A percentile compares a stretch with the other conserved stretches of the same genome.
phyloP scores from a whole-genome alignment of 148 eudicot species.

The Polygonum aviculare region DNA sequence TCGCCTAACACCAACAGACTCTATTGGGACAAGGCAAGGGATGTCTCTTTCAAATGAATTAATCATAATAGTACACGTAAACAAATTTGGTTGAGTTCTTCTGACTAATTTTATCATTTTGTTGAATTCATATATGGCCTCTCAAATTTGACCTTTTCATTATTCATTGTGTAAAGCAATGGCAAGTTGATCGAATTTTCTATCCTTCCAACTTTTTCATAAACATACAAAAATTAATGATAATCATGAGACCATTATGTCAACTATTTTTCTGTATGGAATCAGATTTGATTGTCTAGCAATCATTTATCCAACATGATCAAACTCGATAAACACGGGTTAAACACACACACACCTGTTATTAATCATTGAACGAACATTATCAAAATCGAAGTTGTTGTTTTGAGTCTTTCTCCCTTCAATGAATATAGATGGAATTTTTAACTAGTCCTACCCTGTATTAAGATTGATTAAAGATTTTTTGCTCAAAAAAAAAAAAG shows the following conservation, averaged over 20 bases:
- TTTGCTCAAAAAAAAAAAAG: too few species aligned
- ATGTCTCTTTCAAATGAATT: slow-evolving; percentile 6
- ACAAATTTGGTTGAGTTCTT: neutral
- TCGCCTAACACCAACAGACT: slow-evolving; percentile 5
- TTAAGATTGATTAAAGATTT: too few species aligned
- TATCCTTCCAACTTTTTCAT: neutral
- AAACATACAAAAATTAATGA: neutral
- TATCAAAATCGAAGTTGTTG: too few species aligned
- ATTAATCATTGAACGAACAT: neutral
- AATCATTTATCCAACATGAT: neutral
- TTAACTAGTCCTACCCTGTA: too few species aligned
- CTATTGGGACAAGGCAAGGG: neutral
- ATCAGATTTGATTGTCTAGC: neutral
- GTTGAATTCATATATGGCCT: neutral
- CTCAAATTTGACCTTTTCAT: neutral
- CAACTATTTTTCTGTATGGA: neutral
- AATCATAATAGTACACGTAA: neutral
- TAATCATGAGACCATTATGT: neutral
- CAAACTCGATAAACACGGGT: neutral
- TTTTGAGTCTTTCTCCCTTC: too few species aligned
- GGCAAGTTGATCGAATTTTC: neutral
- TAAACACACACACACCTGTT: neutral
- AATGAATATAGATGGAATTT: too few species aligned
- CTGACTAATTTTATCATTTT: neutral
- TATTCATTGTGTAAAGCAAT: neutral